Base-by-base conservation (phyloP, 139 green algal species). In the Chlamydomonas incerta region DNA sequence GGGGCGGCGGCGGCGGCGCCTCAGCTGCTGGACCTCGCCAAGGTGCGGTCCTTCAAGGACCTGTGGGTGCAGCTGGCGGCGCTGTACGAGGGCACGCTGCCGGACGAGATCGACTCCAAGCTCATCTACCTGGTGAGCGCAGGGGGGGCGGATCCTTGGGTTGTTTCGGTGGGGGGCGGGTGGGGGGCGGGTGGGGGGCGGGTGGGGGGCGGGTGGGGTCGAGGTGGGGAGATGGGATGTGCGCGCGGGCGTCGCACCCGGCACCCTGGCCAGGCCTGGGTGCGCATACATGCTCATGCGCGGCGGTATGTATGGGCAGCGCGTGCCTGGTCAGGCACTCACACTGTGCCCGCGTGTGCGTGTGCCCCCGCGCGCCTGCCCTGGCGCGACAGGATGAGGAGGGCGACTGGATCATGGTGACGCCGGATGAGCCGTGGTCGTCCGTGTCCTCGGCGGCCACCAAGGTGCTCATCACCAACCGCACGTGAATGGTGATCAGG, bases 381-480 rank as follows among this genome's bases (percentile, higher is more conserved):
- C n/a, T n/a, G n/a, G n/a, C n/a, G n/a, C 41, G 18, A 26, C 79
- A 85, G 79, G 88, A 91, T 34, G 79, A 65, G 11, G 88, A 91
- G n/a, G 88, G 88, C 21, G 88, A 91, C 77, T 91, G 88, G 88
- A 81, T 91, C 35, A 83, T 91, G 76, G 73, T 87, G 26, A 91
- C 82, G 31, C 88, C 82, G 1, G 82, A 91, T 35, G 88, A 89
- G 35, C 85, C 86, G 29, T 91, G 88, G 88, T 72, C 70, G 10
- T 68, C 71, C 1, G 87, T 91, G 46, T 55, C 75, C 2, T 41
- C 75, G 1, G 31, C 60, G 13, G 88, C 79, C 24, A 81, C 33
- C 62, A 88, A 89, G 76, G 15, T 91, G 0, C 70, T 91, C 18
- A 50, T 91, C 31, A 84, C 82, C 3, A 79, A n/a, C 68, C 33